A percentile compares a stretch with the other conserved stretches of the same genome.
phyloP scores from a whole-genome alignment of 495 filamentous ascomycete genomes.

The Achaetomiella virescens region DNA sequence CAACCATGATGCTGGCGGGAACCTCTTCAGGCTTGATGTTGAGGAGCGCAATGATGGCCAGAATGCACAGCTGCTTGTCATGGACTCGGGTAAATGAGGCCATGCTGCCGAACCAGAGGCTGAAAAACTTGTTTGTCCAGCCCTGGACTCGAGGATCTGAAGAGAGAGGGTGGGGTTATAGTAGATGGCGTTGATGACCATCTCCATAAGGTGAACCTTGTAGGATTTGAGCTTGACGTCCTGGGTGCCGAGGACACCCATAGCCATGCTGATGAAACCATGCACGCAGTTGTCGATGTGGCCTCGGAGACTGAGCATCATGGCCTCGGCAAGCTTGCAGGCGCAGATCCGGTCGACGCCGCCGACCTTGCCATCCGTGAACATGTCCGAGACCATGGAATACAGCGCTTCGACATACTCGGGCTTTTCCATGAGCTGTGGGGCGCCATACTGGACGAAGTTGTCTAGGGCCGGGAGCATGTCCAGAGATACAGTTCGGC shows the following conservation, averaged over 20 bases:
- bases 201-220: constrained; percentile 94
- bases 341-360: constrained; percentile 96
- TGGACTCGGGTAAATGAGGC: constrained; percentile 89
- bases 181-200: constrained; percentile 97
- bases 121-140: constrained; percentile 99
- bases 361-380: constrained; percentile 74
- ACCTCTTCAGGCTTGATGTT: constrained; percentile 70
- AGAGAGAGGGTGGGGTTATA: constrained; percentile 83
- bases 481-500: constrained; percentile 95
- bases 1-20: constrained; percentile 81
- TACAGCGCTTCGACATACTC: constrained; percentile 80
- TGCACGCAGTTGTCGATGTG: constrained; percentile 79
- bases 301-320: constrained; percentile 94
- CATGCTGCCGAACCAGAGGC: constrained; percentile 93
- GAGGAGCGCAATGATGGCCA: constrained; percentile 80
- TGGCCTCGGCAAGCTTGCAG: constrained; percentile 95
- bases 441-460: constrained; percentile 84
- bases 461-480: constrained; percentile 98
- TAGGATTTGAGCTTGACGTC: constrained; percentile 84
- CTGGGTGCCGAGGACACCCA: constrained; percentile 63
- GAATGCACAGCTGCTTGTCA: constrained; percentile 96
- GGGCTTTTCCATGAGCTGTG: constrained; percentile 73
- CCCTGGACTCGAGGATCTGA: constrained; percentile 78
- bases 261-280: constrained; percentile 81
- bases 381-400: constrained; percentile 69